phyloP scores from a whole-genome alignment of 352 stramenopile genomes.

The Globisporangium camurandrum region DNA sequence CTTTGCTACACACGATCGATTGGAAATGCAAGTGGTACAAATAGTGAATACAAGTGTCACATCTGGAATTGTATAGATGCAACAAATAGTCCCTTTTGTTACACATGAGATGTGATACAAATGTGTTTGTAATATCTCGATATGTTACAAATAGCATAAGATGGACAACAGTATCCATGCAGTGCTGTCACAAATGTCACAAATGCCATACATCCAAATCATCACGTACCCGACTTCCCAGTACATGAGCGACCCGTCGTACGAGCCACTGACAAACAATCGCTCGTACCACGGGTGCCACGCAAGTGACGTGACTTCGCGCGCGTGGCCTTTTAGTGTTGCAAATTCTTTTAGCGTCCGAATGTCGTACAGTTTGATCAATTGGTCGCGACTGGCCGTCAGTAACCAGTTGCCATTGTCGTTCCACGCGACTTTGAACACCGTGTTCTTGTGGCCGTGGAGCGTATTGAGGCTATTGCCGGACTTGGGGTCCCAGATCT shows the following conservation, averaged over 20 bases:
- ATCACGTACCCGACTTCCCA: constrained; percentile 91
- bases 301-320: constrained; percentile 93
- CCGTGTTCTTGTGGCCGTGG: constrained; percentile 97
- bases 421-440: constrained; percentile 97
- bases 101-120: too few species aligned
- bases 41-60: background rate
- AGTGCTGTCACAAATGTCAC: background rate
- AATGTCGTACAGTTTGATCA: constrained; percentile 99
- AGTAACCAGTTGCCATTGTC: constrained; percentile 97
- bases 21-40: background rate
- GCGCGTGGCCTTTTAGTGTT: constrained; percentile 93
- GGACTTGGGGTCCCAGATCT: constrained; percentile 97
- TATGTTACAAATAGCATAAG: constrained; percentile 8
- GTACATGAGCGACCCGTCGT: constrained; percentile 96
- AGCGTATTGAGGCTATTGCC: constrained; percentile 91
- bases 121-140: too few species aligned
- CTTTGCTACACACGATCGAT: constrained; percentile 36
- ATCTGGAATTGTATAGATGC: background rate
- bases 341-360: constrained; percentile 93
- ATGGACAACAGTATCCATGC: background rate
- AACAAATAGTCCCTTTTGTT: constrained; percentile 16
- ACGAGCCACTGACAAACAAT: constrained; percentile 95
- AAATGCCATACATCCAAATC: background rate
- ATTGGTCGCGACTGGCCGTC: constrained; percentile 94
- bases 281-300: constrained; percentile 97